These are phyloP conservation scores for Diaporthe sp. DNA, from an alignment of 2,329 filamentous ascomycete genomes.

Conservation along the genomic window DNA sequence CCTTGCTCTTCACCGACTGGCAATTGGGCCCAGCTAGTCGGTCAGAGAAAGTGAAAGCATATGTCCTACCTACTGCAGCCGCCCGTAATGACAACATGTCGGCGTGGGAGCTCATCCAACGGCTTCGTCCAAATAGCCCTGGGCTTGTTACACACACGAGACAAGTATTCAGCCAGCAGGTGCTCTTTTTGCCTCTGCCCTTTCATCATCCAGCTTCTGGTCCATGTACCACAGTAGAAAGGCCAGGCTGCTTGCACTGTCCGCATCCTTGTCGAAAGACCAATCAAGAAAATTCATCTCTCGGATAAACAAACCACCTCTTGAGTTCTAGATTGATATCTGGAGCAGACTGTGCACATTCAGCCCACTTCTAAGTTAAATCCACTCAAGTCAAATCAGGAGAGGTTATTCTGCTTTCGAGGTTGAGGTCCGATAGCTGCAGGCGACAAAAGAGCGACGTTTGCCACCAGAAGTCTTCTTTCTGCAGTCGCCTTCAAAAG, in stretches of 20 bases:
- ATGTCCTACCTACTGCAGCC: background rate
- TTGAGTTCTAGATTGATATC: background rate
- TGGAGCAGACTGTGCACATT: background rate
- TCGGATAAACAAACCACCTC: background rate
- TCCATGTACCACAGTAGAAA: background rate
- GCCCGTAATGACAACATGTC: slow-evolving; percentile 1
- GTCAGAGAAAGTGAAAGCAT: slow-evolving; percentile 1
- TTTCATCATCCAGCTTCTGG: background rate
- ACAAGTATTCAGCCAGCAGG: background rate
- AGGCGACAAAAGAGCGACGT: background rate
- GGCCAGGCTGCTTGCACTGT: slow-evolving; percentile 4
- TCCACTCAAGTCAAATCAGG: no score
- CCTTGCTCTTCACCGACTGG: background rate
- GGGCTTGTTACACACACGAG: slow-evolving; percentile 6
- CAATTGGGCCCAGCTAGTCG: background rate
- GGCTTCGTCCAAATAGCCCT: background rate
- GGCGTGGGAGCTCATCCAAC: slow-evolving; percentile 1
- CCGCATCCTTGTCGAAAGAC: slow-evolving; percentile 7
- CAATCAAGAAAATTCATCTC: background rate
- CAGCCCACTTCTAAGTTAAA: background rate
- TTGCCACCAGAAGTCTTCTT: background rate
- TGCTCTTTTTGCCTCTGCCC: background rate
- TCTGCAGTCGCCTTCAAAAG: background rate
- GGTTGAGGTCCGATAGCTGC: background rate
- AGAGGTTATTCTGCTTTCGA: background rate